phyloP scores from a whole-genome alignment of 2,329 filamentous ascomycete genomes.

The Aspergillus sp. region DNA sequence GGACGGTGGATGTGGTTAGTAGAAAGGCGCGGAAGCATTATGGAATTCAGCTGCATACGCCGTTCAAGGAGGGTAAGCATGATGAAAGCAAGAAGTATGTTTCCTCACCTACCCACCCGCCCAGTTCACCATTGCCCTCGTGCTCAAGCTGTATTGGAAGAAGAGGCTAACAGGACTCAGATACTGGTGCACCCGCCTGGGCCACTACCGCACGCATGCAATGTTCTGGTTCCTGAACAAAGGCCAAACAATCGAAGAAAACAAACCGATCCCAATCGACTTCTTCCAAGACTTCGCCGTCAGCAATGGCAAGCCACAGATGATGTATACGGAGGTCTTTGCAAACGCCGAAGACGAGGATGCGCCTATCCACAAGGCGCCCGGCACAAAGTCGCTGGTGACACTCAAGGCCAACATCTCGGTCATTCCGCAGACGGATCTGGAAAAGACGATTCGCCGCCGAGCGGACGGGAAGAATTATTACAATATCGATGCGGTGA shows the following conservation, averaged over 20 bases:
- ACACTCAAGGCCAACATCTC: conserved; percentile 7
- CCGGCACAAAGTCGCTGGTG: conserved; percentile 2
- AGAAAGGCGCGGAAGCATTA: conserved; percentile 25
- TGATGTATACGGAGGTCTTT: conserved; percentile 1
- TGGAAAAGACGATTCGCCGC: background rate
- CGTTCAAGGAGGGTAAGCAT: conserved; percentile 13
- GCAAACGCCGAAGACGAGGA: background rate
- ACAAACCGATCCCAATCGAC: conserved; percentile 7
- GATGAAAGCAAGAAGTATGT: conserved; percentile 16
- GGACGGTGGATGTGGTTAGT: conserved; percentile 14
- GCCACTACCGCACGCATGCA: background rate
- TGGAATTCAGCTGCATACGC: conserved; percentile 8
- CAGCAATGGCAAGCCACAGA: background rate
- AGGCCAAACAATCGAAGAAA: conserved; percentile 1
- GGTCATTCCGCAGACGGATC: conserved; percentile 2
- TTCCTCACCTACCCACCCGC: background rate
- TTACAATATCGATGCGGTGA: conserved; percentile 8
- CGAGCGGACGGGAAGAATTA: conserved; percentile 1
- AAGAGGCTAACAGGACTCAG: background rate
- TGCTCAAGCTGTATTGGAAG: background rate
- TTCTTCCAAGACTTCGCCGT: conserved; percentile 3
- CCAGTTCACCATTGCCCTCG: background rate
- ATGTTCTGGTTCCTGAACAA: conserved; percentile 8
- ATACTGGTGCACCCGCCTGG: conserved; percentile 2
- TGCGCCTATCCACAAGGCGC: background rate